Evolutionary conservation across 2,329 filamentous ascomycete genomes (phyloP).

Genomic region (Colletotrichum endophyticum): DNA sequence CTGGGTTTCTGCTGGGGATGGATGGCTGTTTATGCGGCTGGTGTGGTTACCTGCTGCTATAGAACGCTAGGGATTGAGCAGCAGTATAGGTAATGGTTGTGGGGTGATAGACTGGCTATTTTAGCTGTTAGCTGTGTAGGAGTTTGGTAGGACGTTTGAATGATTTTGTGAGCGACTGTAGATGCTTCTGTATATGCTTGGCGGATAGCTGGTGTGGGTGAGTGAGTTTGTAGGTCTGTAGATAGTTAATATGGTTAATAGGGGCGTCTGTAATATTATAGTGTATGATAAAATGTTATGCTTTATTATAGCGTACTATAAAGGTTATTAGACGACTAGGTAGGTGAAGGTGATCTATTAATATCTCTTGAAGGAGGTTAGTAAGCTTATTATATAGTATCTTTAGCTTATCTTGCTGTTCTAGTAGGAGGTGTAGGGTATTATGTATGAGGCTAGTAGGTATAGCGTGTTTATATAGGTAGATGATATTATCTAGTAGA

Average conservation of each 20-base stretch:
- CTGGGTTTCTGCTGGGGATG: too few relatives aligned
- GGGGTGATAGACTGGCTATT: not conserved
- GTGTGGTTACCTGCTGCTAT: not conserved
- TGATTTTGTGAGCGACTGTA: slow-evolving; percentile 8
- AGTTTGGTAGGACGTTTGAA: not conserved
- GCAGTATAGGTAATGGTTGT: not conserved
- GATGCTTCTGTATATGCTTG: slow-evolving; percentile 12
- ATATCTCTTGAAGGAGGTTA: too few relatives aligned
- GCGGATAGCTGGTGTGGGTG: not conserved
- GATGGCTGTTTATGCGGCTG: too few relatives aligned
- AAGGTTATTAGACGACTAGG: too few relatives aligned
- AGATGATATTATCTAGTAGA: too few relatives aligned
- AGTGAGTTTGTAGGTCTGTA: slow-evolving; percentile 4
- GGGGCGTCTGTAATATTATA: slow-evolving; percentile 6
- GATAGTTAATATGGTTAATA: slow-evolving; percentile 15
- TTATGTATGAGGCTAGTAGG: too few relatives aligned
- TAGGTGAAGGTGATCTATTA: too few relatives aligned
- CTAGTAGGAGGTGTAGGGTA: too few relatives aligned
- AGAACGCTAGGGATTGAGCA: not conserved
- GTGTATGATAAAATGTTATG: slow-evolving; percentile 22
- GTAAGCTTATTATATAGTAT: too few relatives aligned
- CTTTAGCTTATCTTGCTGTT: too few relatives aligned
- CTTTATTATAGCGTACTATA: not conserved
- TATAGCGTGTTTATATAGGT: too few relatives aligned
- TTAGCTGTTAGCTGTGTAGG: not conserved